Evolutionary conservation across 192 early-diverging fungal species (phyloP).

Genomic region (Diversispora epigaea): DNA sequence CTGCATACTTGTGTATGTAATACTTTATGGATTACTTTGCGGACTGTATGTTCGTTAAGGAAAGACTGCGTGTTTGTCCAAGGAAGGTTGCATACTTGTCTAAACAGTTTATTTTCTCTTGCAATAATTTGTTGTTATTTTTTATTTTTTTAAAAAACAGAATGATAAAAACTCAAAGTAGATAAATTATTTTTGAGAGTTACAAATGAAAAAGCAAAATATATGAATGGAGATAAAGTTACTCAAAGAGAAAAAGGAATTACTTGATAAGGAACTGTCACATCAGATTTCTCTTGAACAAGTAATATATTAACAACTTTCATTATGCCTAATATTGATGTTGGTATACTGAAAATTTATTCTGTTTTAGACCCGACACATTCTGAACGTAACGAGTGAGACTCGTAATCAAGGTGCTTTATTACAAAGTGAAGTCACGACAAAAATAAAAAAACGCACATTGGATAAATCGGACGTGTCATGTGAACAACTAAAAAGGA

Average conservation of each 20-base stretch:
- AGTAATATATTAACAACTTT: not conserved
- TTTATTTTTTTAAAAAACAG: constrained; percentile 23
- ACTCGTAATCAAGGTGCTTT: constrained; percentile 20
- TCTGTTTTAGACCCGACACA: constrained; percentile 21
- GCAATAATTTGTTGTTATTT: too few species aligned
- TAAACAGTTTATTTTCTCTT: not conserved
- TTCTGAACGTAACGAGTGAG: constrained; percentile 6
- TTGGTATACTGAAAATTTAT: constrained; percentile 28
- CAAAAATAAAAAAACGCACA: constrained; percentile 18
- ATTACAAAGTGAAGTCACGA: constrained; percentile 17
- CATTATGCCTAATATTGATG: constrained; percentile 20
- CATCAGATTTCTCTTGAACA: constrained; percentile 15
- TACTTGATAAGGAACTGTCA: constrained; percentile 14
- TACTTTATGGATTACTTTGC: constrained; percentile 19
- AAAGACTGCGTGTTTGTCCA: constrained; percentile 26
- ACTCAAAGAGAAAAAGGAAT: constrained; percentile 16
- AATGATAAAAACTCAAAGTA: constrained; percentile 21
- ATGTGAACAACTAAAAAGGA: constrained; percentile 7
- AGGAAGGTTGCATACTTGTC: constrained; percentile 24
- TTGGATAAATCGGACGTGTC: not conserved
- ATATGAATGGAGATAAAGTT: constrained; percentile 8
- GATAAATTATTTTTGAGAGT: constrained; percentile 25
- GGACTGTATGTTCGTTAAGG: constrained; percentile 8
- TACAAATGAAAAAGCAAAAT: constrained; percentile 18
- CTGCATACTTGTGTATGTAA: too few species aligned